Evolutionary conservation across 495 filamentous ascomycete species (phyloP).

Genomic region (Neurospora tetraspora): DNA sequence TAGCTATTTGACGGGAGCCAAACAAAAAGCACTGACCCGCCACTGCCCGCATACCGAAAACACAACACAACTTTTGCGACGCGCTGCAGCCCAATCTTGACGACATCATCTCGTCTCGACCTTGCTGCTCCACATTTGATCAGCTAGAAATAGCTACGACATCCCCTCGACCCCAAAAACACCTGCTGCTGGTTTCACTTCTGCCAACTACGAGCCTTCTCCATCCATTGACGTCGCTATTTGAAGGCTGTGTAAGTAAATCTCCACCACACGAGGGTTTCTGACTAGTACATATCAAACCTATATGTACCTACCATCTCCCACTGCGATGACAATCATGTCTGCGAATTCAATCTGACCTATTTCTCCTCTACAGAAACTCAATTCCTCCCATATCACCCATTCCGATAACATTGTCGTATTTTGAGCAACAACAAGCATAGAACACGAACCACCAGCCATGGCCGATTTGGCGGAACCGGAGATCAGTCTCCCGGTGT

Average conservation of each 20-base stretch:
- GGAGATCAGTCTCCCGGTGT: conserved; percentile 23
- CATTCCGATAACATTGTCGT: conserved; percentile 12
- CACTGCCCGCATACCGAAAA: background rate
- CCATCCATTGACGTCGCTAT: background rate
- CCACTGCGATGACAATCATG: background rate
- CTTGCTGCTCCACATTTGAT: background rate
- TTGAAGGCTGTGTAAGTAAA: background rate
- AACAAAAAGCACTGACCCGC: background rate
- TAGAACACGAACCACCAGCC: conserved; percentile 22
- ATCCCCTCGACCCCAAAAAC: background rate
- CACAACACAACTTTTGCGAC: background rate
- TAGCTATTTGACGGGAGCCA: background rate
- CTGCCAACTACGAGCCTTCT: background rate
- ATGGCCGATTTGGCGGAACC: conserved; percentile 40
- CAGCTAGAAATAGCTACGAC: background rate
- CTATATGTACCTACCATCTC: background rate
- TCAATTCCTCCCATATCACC: background rate
- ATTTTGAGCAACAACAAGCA: conserved; percentile 26
- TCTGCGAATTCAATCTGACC: background rate
- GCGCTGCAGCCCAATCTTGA: background rate
- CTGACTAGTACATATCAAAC: background rate
- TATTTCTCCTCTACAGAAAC: background rate
- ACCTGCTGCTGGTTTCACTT: background rate
- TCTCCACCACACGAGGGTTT: background rate
- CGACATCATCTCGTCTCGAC: background rate